A percentile compares a stretch with the other conserved stretches of the same genome.
Evolutionary conservation across 208 protist genomes (phyloP).

Genomic region (Wallacemonas sp.): DNA sequence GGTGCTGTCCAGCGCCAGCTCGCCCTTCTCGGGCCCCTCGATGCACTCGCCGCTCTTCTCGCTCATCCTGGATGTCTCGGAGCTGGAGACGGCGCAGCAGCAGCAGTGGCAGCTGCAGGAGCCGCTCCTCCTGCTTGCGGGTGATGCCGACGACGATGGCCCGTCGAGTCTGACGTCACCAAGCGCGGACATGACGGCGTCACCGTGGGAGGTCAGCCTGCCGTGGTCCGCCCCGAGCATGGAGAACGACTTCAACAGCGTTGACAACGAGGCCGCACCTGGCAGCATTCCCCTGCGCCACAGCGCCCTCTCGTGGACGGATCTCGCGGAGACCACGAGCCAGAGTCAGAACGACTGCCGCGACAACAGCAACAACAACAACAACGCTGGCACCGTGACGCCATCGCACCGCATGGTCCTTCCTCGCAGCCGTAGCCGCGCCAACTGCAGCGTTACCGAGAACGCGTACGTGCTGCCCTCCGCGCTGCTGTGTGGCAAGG

Average conservation of each 20-base stretch:
- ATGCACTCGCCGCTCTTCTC: slow-evolving; percentile 28
- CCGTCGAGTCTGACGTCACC: slow-evolving; percentile 14
- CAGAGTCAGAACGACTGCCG: too few relatives aligned
- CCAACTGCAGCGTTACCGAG: background rate
- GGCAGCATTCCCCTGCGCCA: background rate
- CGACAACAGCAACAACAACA: background rate
- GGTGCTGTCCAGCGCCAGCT: slow-evolving; percentile 20
- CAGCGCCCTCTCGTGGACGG: background rate
- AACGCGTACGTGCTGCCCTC: background rate
- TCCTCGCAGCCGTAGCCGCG: background rate
- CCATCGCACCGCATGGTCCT: background rate
- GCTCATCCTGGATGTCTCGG: slow-evolving; percentile 10
- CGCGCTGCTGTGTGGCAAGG: background rate
- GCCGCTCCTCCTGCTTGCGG: slow-evolving; percentile 17
- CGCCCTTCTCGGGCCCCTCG: slow-evolving; percentile 20
- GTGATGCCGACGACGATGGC: slow-evolving; percentile 17
- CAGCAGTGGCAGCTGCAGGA: too few relatives aligned
- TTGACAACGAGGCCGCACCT: background rate
- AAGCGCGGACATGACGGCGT: slow-evolving; percentile 16
- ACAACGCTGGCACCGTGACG: background rate
- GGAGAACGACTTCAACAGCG: background rate
- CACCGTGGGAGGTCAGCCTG: slow-evolving; percentile 10
- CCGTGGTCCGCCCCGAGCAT: background rate
- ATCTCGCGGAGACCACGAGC: background rate
- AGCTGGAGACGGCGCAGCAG: slow-evolving; percentile 21